A percentile compares a stretch with the other conserved stretches of the same genome.
Evolutionary conservation across 306 rosid species (phyloP).

Genomic region (Ochetophila trinervis): DNA sequence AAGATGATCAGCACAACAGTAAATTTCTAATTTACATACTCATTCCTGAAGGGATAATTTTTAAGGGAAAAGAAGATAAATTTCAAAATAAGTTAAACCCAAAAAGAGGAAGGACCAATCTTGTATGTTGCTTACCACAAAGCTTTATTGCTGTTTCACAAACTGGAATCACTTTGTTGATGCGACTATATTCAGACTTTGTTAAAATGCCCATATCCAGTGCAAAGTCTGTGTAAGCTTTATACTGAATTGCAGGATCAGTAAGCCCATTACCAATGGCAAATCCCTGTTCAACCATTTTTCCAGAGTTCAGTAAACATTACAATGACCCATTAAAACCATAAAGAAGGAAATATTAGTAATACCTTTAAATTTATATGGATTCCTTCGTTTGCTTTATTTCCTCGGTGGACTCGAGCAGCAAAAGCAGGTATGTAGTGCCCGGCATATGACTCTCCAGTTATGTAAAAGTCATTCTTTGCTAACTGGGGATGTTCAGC

Average conservation of each 20-base stretch:
- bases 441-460: constrained; percentile 98
- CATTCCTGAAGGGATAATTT: neutral
- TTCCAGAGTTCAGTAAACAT: constrained; percentile 18
- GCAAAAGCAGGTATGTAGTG: constrained; percentile 99
- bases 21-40: constrained; percentile 9
- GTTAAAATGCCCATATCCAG: constrained; percentile 76
- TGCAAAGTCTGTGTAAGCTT: constrained; percentile 88
- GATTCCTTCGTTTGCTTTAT: constrained; percentile 91
- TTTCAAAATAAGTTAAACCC: neutral
- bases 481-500: constrained; percentile 75
- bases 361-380: constrained; percentile 88
- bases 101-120: constrained; percentile 10
- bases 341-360: constrained; percentile 13
- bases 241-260: constrained; percentile 89
- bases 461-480: constrained; percentile 77
- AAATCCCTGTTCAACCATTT: constrained; percentile 73
- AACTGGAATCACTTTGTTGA: constrained; percentile 69
- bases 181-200: constrained; percentile 52
- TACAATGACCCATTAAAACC: neutral
- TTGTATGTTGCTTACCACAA: constrained; percentile 59
- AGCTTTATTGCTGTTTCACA: constrained; percentile 80
- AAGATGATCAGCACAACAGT: constrained; percentile 2
- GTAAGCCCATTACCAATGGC: constrained; percentile 98
- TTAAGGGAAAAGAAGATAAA: neutral
- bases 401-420: constrained; percentile 83